Base-by-base conservation (phyloP, 176 grass and related monocot genomes). In the Oryza rufipogon region DNA sequence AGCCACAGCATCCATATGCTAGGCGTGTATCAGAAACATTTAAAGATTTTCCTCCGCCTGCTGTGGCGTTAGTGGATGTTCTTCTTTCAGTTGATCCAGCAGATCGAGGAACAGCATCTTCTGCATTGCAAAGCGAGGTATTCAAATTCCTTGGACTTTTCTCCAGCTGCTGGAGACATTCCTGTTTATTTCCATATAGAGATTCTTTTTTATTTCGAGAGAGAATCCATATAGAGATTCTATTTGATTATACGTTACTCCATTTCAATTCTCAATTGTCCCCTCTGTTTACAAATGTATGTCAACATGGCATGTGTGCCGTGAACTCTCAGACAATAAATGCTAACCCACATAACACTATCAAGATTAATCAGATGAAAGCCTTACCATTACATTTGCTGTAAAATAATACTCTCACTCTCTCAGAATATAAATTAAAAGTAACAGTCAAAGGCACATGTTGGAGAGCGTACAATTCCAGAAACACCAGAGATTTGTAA, bases 71-170 rank as follows among this genome's bases (percentile, higher is more conserved):
- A 84, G 85, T 94, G 47, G 97, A 99, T 82, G 71, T 92, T 90
- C 97, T 99, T 84, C 97, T 99, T 81, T 99, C 97, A 61, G 78
- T 99, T 71, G 97, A 99, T 28, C 97, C 97, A 84, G 88, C 90
- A 81, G 91, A 99, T 77, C 91, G 97, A 68, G 90, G 91, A 75
- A 94, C 90, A 77, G 84, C 93, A 3, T 82, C 86, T 78, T 96
- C 76, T 79, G 93, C 91, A 4, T 81, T 99, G 66, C 91, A 96
- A 80, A 94, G 84, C 45, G 93, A 99, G 91, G 97, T 99, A 86
- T 80, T 42, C 6, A 38, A 63, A 44, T 79, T 80, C 28, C 34
- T 38, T 78, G 10, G 22, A 68, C 22, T 73, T 82, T 85, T 82
- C 46, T 85, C 41, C 48, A 38, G 33, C 10, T 8, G 11, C 56